Percentiles rank a stretch among this genome's conserved stretches.
phyloP scores from a whole-genome alignment of 148 eudicot genomes.

The Selenicereus undatus region DNA sequence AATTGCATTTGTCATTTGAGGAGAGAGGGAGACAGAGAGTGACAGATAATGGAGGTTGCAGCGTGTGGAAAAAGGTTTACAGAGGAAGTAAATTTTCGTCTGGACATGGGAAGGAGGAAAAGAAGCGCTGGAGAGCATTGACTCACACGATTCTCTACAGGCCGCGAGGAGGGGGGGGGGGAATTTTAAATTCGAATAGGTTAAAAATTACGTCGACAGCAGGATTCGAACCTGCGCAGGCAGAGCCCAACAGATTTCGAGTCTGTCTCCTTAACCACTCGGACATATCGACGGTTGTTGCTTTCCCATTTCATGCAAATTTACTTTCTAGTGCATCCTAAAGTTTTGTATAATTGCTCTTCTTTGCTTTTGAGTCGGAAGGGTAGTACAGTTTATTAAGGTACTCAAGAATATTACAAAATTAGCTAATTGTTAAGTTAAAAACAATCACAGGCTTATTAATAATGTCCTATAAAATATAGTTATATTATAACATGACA shows the following conservation, averaged over 20 bases:
- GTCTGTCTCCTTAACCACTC: conserved; percentile 80
- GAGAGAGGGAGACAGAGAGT: background rate
- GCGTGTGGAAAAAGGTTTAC: background rate
- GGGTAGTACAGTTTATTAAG: too few relatives aligned
- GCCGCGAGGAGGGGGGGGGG: background rate
- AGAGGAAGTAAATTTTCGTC: background rate
- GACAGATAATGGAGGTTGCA: background rate
- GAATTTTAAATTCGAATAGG: too few relatives aligned
- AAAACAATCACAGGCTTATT: too few relatives aligned
- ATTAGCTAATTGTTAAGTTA: too few relatives aligned
- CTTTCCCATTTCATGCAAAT: too few relatives aligned
- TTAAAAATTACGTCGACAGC: conserved; percentile 32
- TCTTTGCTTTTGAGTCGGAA: too few relatives aligned
- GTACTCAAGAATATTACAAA: too few relatives aligned
- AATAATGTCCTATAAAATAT: too few relatives aligned
- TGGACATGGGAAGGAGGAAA: background rate
- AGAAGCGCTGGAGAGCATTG: background rate
- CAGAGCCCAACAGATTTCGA: conserved; percentile 70
- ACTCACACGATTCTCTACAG: background rate
- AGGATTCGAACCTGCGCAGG: conserved; percentile 74
- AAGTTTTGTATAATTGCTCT: too few relatives aligned
- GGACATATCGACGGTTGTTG: conserved; percentile 48
- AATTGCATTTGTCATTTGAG: background rate
- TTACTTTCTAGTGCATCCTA: too few relatives aligned
- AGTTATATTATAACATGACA: too few relatives aligned